phyloP scores from a whole-genome alignment of 495 filamentous ascomycete genomes.

The Amorphotheca resinae region DNA sequence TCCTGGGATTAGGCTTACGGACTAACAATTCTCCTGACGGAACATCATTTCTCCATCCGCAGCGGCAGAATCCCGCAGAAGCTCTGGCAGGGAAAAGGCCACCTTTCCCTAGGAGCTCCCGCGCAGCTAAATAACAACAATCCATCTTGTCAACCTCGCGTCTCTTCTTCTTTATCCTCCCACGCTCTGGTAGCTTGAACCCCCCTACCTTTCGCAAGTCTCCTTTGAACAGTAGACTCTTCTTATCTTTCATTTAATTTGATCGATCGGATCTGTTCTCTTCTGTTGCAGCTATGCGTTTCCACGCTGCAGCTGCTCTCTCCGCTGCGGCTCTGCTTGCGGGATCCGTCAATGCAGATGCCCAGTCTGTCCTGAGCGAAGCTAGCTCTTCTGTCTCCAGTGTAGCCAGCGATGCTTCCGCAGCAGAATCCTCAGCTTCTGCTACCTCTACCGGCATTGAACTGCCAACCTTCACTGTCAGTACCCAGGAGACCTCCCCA shows the following conservation, averaged over 20 bases:
- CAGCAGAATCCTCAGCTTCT: slow-evolving; percentile 28
- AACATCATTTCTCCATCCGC: too few relatives aligned
- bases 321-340: slow-evolving; percentile 57
- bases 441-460: slow-evolving; percentile 42
- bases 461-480: slow-evolving; percentile 82
- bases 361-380: slow-evolving; percentile 42
- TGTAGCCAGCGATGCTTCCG: slow-evolving; percentile 28
- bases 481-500: too few relatives aligned
- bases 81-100: background rate
- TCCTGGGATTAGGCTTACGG: too few relatives aligned
- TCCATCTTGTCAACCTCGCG: background rate
- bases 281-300: slow-evolving; percentile 50
- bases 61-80: too few relatives aligned
- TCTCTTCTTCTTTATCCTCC: slow-evolving; percentile 9
- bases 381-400: slow-evolving; percentile 27
- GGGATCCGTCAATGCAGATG: slow-evolving; percentile 62
- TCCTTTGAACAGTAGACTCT: slow-evolving; percentile 12
- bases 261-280: background rate
- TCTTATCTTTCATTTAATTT: slow-evolving; percentile 11
- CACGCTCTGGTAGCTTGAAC: slow-evolving; percentile 6
- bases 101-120: background rate
- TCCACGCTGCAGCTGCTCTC: slow-evolving; percentile 48
- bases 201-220: slow-evolving; percentile 4
- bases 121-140: too few relatives aligned
- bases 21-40: too few relatives aligned